These are phyloP conservation scores for Hysterium pulicare DNA, from an alignment of 2,329 filamentous ascomycete species.

Conservation along the genomic window DNA sequence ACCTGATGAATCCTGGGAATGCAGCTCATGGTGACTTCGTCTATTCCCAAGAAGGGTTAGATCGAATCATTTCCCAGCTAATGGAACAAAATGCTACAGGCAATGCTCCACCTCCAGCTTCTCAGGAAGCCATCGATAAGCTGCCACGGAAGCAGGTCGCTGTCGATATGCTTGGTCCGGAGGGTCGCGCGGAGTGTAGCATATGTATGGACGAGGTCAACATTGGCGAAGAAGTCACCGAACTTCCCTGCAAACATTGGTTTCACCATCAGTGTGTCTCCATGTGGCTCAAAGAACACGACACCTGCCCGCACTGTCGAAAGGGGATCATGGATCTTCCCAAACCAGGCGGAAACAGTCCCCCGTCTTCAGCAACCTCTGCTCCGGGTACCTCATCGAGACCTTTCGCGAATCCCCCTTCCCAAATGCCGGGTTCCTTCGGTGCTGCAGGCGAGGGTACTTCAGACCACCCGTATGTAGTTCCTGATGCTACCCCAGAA, in stretches of 20 bases:
- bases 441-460: slow-evolving; percentile 18
- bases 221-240: slow-evolving; percentile 68
- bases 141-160: slow-evolving; percentile 71
- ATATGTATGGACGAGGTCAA: slow-evolving; percentile 90
- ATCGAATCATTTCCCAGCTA: slow-evolving; percentile 80
- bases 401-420: neutral
- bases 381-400: neutral
- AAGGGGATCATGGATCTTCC: slow-evolving; percentile 46
- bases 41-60: slow-evolving; percentile 85
- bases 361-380: neutral
- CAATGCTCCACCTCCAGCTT: slow-evolving; percentile 78
- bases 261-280: slow-evolving; percentile 82
- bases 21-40: slow-evolving; percentile 71
- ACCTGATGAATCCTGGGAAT: slow-evolving; percentile 22
- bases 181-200: slow-evolving; percentile 74
- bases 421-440: slow-evolving; percentile 29
- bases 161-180: slow-evolving; percentile 64
- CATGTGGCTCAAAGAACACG: slow-evolving; percentile 83
- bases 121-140: slow-evolving; percentile 67
- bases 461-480: slow-evolving; percentile 17
- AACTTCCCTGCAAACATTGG: slow-evolving; percentile 87
- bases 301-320: slow-evolving; percentile 84
- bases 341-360: slow-evolving; percentile 17
- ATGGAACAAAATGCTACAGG: slow-evolving; percentile 79
- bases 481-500: slow-evolving; percentile 13